Evolutionary conservation across 108 stramenopile species (phyloP), one percentile per base, ranked within the genome.

Genomic region (Parmales sp.): DNA sequence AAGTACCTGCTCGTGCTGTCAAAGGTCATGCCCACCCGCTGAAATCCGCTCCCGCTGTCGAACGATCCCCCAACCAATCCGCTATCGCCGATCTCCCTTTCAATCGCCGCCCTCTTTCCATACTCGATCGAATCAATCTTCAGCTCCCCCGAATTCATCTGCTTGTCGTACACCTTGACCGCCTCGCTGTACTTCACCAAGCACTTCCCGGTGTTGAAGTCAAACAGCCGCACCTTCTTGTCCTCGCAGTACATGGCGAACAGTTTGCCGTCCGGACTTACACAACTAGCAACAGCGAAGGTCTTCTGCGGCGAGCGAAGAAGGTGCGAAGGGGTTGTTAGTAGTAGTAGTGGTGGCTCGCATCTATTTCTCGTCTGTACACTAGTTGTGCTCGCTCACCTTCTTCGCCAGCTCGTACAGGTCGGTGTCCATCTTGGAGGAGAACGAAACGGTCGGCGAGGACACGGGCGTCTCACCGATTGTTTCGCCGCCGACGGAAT

Each of bases 111-210:
- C 50, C 92, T 82, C 54, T 88, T 86, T 1, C 91, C 92, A 69
- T 87, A 94, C 36, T 94, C 91, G 51, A 92, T 89, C 23, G 83
- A 78, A 70, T 96, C 93, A 38, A 63, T 6, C 23, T 38, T n/a
- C 23, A 38, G 8, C 2, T 72, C 28, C 37, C 67, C 66, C 9
- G 54, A 45, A 4, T 69, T 63, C 26, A 84, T 76, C 19, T 75
- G 37, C 45, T 73, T 45, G n/a, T 86, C 83, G 65, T 89, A 90
- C 5, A 84, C 84, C 18, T 79, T 83, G 23, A 85, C 46, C 22
- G 91, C 76, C 73, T 99, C 98, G 66, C 94, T 90, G 72, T 92
- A 95, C 29, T 77, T 79, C 20, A 89, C 86, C 19, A 84, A 63
- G 38, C 93, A 71, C 65, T 90, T 94, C 13, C 88, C 91, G 0